Evolutionary conservation across 208 protist genomes (phyloP), one percentile per base, ranked within the genome.

Genomic region (Acanthamoeba polyphaga): DNA sequence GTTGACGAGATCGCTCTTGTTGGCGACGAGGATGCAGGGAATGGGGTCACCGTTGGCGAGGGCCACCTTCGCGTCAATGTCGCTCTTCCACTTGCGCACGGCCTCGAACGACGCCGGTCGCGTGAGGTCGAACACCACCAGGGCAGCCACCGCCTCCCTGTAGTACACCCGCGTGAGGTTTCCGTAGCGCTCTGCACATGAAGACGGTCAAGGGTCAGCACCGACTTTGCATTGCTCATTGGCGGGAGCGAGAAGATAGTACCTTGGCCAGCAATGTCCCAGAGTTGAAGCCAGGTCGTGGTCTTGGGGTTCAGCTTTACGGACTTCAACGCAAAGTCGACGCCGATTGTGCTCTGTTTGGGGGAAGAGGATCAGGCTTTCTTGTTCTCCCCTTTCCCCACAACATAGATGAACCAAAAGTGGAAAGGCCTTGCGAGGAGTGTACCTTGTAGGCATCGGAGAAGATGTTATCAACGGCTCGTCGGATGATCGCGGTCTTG

Each of bases 401-500:
- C 34, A 34, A 34, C 34, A 34, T 34, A 34, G 34, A 80, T 13
- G 38, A 80, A 80, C 32, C 3, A 27, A 32, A 27, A 32, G 97
- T 95, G 32, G 72, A 10, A 49, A 15, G 53, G 8, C 51, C 13
- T 9, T 55, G 13, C 8, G 13, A 60, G 53, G 53, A 60, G 9
- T 6, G 98, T 72, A 97, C 95, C 96, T 98, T 98, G 94, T 98
- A 98, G 53, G 96, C 78, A 38, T 95, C 93, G 13, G 97, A 97
- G 95, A 98, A 99, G 53, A 98, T 97, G 78, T 97, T 96, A 93
- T 99, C 98, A 34, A 99, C 98, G 74, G 98, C 98, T 51, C 98
- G 88, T 72, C 98, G 97, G 70, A 99, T 99, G 46, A 99, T 96
- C 60, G 95, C 97, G 1, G 98, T 99, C 91, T 99, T 99, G 38